These are phyloP conservation scores for Primulina eburnea DNA, from an alignment of 257 asterid species.

Conservation along the genomic window DNA sequence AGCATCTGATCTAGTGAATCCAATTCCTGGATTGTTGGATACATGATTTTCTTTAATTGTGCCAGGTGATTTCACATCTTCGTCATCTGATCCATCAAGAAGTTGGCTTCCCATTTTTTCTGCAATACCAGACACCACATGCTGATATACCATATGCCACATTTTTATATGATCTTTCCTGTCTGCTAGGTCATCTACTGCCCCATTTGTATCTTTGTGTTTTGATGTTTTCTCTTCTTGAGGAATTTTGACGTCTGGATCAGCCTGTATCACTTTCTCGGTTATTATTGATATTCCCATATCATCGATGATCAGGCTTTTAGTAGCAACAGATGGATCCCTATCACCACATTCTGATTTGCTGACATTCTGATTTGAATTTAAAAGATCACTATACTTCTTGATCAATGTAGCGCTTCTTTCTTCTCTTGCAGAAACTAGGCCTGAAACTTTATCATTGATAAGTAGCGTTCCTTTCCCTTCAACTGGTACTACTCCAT, in stretches of 20 bases:
- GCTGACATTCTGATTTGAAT: neutral
- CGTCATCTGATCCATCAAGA: slow-evolving; percentile 69
- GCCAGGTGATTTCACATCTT: slow-evolving; percentile 26
- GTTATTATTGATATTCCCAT: slow-evolving; percentile 16
- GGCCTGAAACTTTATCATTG: neutral
- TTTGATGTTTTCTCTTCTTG: slow-evolving; percentile 14
- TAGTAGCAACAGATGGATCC: slow-evolving; percentile 4
- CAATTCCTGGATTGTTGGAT: slow-evolving; percentile 27
- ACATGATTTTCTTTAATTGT: slow-evolving; percentile 15
- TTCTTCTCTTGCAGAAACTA: slow-evolving; percentile 17
- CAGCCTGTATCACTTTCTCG: slow-evolving; percentile 15
- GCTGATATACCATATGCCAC: slow-evolving; percentile 96
- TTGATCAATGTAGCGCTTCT: neutral
- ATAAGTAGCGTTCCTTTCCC: neutral
- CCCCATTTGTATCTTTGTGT: slow-evolving; percentile 12
- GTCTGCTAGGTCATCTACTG: slow-evolving; percentile 31
- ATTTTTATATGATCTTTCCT: slow-evolving; percentile 47
- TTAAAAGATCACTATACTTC: neutral
- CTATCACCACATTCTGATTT: slow-evolving; percentile 6
- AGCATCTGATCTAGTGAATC: slow-evolving; percentile 67
- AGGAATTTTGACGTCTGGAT: neutral
- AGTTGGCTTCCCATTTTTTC: slow-evolving; percentile 64
- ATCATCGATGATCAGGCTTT: slow-evolving; percentile 25
- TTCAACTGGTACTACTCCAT: neutral
- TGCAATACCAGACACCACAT: slow-evolving; percentile 71